These are phyloP conservation scores for Wickerhamiella kazuoi DNA, from an alignment of 805 yeast species.

Conservation along the genomic window DNA sequence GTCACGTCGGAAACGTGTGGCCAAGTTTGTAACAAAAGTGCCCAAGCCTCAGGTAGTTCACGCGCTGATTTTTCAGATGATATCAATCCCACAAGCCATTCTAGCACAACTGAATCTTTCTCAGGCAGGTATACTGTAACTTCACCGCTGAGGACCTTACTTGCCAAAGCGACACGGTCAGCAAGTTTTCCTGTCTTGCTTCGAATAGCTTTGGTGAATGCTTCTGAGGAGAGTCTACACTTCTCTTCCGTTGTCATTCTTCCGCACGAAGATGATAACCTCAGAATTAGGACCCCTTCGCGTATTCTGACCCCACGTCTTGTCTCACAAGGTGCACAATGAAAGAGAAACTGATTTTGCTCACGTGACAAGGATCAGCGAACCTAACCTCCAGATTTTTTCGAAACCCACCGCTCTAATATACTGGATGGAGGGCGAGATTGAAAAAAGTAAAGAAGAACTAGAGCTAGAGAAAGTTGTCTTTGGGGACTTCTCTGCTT, in stretches of 20 bases:
- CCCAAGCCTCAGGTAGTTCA: neutral
- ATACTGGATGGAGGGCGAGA: neutral
- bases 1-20: neutral
- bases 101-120: constrained; percentile 19
- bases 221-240: no score
- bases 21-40: neutral
- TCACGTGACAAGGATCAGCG: no score
- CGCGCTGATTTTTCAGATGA: constrained; percentile 6
- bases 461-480: constrained; percentile 60
- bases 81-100: constrained; percentile 21
- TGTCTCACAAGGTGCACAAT: no score
- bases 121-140: constrained; percentile 17
- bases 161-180: constrained; percentile 13
- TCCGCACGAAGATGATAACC: no score
- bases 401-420: no score
- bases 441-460: constrained; percentile 73
- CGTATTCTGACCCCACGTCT: no score
- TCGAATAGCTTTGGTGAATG: constrained; percentile 19
- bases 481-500: constrained; percentile 69
- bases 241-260: no score
- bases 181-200: constrained; percentile 11
- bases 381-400: constrained; percentile 8
- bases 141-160: constrained; percentile 8
- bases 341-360: no score
- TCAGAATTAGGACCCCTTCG: no score